These are phyloP conservation scores for Diversispora epigaea DNA, from an alignment of 192 early-diverging fungal genomes.

Conservation along the genomic window DNA sequence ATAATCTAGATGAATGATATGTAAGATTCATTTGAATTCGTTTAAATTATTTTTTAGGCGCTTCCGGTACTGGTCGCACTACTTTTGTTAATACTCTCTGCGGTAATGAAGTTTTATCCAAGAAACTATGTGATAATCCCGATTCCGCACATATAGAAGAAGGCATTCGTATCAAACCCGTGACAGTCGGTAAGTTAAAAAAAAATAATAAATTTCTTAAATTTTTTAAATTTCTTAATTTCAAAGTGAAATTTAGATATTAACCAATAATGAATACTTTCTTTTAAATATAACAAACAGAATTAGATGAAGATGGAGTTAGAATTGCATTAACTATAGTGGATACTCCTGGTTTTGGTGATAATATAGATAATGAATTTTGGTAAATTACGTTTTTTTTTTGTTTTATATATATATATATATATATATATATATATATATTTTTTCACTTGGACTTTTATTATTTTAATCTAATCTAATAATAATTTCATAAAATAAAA, in stretches of 20 bases:
- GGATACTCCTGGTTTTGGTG: constrained; percentile 98
- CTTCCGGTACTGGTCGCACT: constrained; percentile 95
- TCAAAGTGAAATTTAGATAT: not conserved
- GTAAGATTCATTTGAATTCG: not conserved
- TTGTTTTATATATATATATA: no score
- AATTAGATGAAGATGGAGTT: constrained; percentile 98
- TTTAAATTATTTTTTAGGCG: constrained; percentile 50
- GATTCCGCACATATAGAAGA: constrained; percentile 81
- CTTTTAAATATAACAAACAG: constrained; percentile 37
- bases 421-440: not conserved
- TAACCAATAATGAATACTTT: not conserved
- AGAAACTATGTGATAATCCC: constrained; percentile 62
- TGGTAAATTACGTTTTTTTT: constrained; percentile 55
- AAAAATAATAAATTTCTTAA: not conserved
- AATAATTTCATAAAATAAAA: not conserved
- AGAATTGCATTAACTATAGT: constrained; percentile 95
- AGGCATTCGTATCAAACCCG: constrained; percentile 83
- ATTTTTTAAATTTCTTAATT: not conserved
- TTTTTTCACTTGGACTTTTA: not conserved
- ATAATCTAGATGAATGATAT: not conserved
- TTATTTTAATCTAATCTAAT: not conserved
- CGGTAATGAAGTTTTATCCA: constrained; percentile 70
- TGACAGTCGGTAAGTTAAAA: constrained; percentile 69
- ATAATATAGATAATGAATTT: constrained; percentile 92
- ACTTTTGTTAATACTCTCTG: constrained; percentile 99